These are phyloP conservation scores for Drechslera avenae DNA, from an alignment of 2,329 filamentous ascomycete species.

Conservation along the genomic window DNA sequence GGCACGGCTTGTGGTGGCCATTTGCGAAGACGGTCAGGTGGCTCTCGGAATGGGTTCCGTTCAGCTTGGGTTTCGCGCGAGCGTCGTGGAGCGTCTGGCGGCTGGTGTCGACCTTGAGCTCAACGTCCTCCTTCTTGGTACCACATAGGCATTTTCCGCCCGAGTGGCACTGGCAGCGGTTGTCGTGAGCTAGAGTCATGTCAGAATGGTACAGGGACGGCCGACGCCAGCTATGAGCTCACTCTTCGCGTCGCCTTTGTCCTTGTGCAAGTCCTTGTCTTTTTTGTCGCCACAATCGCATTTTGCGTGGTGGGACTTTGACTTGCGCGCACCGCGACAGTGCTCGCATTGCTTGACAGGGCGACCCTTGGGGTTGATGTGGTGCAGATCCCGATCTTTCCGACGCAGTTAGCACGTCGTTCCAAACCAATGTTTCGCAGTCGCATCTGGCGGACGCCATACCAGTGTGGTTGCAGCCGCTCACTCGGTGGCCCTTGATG, in stretches of 20 bases:
- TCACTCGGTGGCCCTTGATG: slow-evolving; percentile 96
- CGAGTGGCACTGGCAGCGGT: slow-evolving; percentile 60
- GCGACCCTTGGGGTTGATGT: slow-evolving; percentile 97
- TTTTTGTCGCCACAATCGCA: slow-evolving; percentile 97
- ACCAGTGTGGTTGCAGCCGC: slow-evolving; percentile 97
- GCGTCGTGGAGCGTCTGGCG: slow-evolving; percentile 52
- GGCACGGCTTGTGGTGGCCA: slow-evolving; percentile 68
- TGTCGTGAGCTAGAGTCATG: slow-evolving; percentile 43
- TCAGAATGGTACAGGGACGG: slow-evolving; percentile 37
- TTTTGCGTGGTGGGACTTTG: slow-evolving; percentile 89
- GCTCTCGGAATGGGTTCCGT: slow-evolving; percentile 63
- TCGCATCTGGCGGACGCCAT: slow-evolving; percentile 44
- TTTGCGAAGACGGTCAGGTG: slow-evolving; percentile 66
- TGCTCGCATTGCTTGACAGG: slow-evolving; percentile 98
- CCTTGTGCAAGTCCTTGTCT: slow-evolving; percentile 60
- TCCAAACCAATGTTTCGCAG: slow-evolving; percentile 7
- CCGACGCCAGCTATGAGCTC: slow-evolving; percentile 43
- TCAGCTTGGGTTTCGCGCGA: slow-evolving; percentile 62
- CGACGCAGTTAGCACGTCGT: slow-evolving; percentile 23
- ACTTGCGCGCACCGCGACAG: slow-evolving; percentile 95
- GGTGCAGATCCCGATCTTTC: slow-evolving; percentile 84
- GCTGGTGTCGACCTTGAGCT: slow-evolving; percentile 52
- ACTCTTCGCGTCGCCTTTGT: slow-evolving; percentile 51
- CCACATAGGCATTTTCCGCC: slow-evolving; percentile 66
- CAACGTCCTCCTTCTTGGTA: slow-evolving; percentile 60